phyloP scores from a whole-genome alignment of 805 yeast genomes.

The Starmerella stigmatis region DNA sequence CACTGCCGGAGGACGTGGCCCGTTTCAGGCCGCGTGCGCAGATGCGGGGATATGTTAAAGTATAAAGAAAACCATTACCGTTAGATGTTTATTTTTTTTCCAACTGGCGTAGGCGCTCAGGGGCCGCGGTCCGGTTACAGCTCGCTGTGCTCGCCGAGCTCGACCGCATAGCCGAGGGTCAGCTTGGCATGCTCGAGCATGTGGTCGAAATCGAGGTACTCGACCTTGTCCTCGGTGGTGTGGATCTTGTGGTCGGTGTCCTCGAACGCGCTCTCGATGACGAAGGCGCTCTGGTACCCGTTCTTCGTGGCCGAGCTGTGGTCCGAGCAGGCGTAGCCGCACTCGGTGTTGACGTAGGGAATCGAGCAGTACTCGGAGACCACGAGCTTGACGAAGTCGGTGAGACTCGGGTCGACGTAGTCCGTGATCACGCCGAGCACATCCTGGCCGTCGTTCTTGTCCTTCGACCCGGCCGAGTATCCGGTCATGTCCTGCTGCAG shows the following conservation, averaged over 20 bases:
- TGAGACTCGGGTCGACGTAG: slow-evolving; percentile 46
- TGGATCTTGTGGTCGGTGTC: slow-evolving; percentile 59
- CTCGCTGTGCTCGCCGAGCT: slow-evolving; percentile 38
- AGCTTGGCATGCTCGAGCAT: slow-evolving; percentile 71
- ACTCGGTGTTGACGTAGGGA: slow-evolving; percentile 60
- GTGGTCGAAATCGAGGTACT: slow-evolving; percentile 65
- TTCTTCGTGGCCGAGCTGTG: slow-evolving; percentile 74
- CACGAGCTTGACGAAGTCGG: slow-evolving; percentile 50
- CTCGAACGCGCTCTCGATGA: slow-evolving; percentile 64
- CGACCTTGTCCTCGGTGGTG: slow-evolving; percentile 67
- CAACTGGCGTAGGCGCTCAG: too few relatives aligned
- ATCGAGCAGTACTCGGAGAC: slow-evolving; percentile 55
- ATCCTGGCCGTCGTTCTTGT: slow-evolving; percentile 39
- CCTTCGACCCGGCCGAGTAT: slow-evolving; percentile 39
- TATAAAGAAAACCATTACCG: too few relatives aligned
- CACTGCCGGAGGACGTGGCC: too few relatives aligned
- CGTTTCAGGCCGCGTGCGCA: too few relatives aligned
- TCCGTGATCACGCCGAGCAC: slow-evolving; percentile 76
- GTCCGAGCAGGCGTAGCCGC: slow-evolving; percentile 92
- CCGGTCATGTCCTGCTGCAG: slow-evolving; percentile 95
- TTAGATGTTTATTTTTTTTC: too few relatives aligned
- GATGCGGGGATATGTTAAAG: too few relatives aligned
- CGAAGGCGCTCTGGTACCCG: slow-evolving; percentile 78
- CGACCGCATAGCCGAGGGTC: slow-evolving; percentile 54
- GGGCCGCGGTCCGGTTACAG: background rate